Percentiles rank a stretch among this genome's conserved stretches.
These are phyloP conservation scores for Prunus yedoensis DNA, from an alignment of 331 rosid species.

Conservation along the genomic window DNA sequence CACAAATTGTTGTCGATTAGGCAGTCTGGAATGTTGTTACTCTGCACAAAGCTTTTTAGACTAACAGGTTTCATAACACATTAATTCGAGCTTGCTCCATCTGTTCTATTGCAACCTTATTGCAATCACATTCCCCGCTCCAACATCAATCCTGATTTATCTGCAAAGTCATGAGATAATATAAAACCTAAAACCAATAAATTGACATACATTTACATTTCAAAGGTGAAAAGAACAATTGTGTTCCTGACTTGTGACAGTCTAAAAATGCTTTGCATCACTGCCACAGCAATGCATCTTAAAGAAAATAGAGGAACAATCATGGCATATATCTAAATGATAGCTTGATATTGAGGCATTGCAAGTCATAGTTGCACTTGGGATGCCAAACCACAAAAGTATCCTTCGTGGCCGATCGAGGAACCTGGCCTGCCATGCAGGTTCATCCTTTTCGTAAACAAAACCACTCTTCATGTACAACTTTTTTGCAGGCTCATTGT, in stretches of 20 bases:
- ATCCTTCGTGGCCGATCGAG: slow-evolving; percentile 85
- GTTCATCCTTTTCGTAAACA: slow-evolving; percentile 77
- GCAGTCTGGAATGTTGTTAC: too few species aligned
- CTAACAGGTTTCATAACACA: too few species aligned
- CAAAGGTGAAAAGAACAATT: neutral
- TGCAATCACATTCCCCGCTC: too few species aligned
- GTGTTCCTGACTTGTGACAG: slow-evolving; percentile 13
- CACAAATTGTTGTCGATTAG: too few species aligned
- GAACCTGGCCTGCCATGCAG: slow-evolving; percentile 97
- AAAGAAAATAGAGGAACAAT: neutral
- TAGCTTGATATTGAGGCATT: neutral
- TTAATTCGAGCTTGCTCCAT: too few species aligned
- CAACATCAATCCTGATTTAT: too few species aligned
- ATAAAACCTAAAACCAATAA: neutral
- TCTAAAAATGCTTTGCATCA: neutral
- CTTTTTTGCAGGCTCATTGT: slow-evolving; percentile 77
- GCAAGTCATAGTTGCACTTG: slow-evolving; percentile 23
- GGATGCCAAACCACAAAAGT: slow-evolving; percentile 70
- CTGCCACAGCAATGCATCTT: neutral
- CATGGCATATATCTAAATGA: neutral
- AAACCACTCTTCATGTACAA: slow-evolving; percentile 82
- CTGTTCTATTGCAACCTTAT: too few species aligned
- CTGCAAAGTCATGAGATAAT: too few species aligned
- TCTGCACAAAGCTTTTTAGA: too few species aligned
- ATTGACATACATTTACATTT: slow-evolving; percentile 4